A percentile compares a stretch with the other conserved stretches of the same genome.
These are phyloP conservation scores for Coemansia sp. DNA, from an alignment of 192 early-diverging fungal species.

Conservation along the genomic window DNA sequence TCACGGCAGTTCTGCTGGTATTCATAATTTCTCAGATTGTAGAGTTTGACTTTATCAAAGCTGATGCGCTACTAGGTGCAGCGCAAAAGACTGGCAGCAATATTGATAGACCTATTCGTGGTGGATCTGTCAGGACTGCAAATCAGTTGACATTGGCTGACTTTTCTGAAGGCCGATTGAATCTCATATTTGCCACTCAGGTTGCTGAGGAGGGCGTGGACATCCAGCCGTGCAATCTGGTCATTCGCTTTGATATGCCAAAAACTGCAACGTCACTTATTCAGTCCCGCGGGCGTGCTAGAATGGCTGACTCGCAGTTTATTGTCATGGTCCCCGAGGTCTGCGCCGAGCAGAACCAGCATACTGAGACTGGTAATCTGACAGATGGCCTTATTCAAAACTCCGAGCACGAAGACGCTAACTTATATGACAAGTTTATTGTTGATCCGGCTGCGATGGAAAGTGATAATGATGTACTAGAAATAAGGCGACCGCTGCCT, in stretches of 20 bases:
- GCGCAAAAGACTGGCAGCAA: constrained; percentile 19
- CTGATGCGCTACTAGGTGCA: constrained; percentile 46
- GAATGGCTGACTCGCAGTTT: constrained; percentile 69
- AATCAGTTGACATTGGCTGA: constrained; percentile 57
- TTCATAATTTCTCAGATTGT: constrained; percentile 55
- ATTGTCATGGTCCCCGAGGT: constrained; percentile 66
- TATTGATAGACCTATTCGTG: constrained; percentile 38
- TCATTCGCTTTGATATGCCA: constrained; percentile 81
- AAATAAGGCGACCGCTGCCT: not conserved
- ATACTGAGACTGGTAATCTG: not conserved
- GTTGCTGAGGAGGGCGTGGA: constrained; percentile 96
- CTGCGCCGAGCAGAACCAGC: constrained; percentile 7
- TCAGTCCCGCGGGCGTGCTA: constrained; percentile 86
- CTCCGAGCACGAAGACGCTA: not conserved
- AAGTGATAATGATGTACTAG: not conserved
- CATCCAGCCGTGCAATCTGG: constrained; percentile 87
- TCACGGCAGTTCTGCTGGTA: constrained; percentile 66
- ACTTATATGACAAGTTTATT: not conserved
- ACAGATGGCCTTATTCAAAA: not conserved
- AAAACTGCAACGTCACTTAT: constrained; percentile 75
- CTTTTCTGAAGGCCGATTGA: constrained; percentile 68
- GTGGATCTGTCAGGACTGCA: constrained; percentile 28
- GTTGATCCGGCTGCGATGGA: not conserved
- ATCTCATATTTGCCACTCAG: constrained; percentile 85
- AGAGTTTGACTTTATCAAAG: constrained; percentile 51